Conservation (phyloP, 139 green algal species). For the Chlamydomonas incerta region DNA sequence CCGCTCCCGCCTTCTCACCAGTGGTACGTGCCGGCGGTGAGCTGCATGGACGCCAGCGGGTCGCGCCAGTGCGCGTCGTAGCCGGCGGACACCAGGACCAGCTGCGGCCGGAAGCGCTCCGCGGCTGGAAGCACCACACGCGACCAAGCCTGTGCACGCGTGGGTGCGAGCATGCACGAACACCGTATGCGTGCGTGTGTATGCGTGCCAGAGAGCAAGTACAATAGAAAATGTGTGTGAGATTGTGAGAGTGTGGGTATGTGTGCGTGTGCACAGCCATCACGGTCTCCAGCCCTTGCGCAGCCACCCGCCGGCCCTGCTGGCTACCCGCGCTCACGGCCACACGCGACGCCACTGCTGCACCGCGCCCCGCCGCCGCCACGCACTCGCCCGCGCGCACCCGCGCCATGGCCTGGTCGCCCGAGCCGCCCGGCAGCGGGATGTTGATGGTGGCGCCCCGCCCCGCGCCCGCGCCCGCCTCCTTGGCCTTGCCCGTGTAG, state of each 20-base stretch:
- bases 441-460: constrained; percentile 87
- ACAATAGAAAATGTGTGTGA: too few relatives aligned
- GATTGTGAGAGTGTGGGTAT: too few relatives aligned
- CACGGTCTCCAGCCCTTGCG: too few relatives aligned
- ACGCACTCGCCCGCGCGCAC: constrained; percentile 23
- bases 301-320: too few relatives aligned
- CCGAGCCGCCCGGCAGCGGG: constrained; percentile 72
- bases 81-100: constrained; percentile 88
- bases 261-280: too few relatives aligned
- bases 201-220: background rate
- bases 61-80: constrained; percentile 94
- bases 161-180: too few relatives aligned
- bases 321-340: too few relatives aligned
- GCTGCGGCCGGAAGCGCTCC: constrained; percentile 82
- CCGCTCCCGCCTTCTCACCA: background rate
- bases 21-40: constrained; percentile 81
- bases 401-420: constrained; percentile 70
- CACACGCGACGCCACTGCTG: too few relatives aligned
- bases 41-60: constrained; percentile 85
- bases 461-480: constrained; percentile 75
- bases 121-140: constrained; percentile 79
- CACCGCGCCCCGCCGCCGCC: too few relatives aligned
- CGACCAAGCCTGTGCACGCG: background rate
- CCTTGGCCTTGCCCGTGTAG: constrained; percentile 71
- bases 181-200: too few relatives aligned